phyloP scores from a whole-genome alignment of 2,329 filamentous ascomycete species.

The Clonostachys sp. region DNA sequence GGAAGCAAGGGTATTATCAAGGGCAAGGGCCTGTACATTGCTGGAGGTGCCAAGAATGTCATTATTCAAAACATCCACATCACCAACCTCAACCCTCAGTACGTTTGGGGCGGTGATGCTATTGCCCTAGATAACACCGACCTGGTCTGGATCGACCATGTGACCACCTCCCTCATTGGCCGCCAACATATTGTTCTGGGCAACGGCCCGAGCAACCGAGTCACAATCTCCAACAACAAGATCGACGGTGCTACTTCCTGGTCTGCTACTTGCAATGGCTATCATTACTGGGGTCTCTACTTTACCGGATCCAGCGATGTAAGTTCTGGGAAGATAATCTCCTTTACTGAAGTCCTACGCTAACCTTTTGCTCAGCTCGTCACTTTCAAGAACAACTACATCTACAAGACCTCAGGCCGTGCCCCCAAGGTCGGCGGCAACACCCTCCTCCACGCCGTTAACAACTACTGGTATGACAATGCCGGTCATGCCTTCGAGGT shows the following conservation, averaged over 20 bases:
- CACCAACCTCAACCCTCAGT: slow-evolving; percentile 49
- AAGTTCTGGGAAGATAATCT: slow-evolving; percentile 5
- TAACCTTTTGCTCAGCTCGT: slow-evolving; percentile 12
- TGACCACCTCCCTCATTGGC: slow-evolving; percentile 42
- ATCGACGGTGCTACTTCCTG: slow-evolving; percentile 51
- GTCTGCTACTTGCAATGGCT: slow-evolving; percentile 52
- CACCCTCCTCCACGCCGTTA: slow-evolving; percentile 52
- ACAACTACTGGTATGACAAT: slow-evolving; percentile 57
- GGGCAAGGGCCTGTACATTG: slow-evolving; percentile 50
- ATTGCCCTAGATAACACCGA: slow-evolving; percentile 44
- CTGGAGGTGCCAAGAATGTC: slow-evolving; percentile 42
- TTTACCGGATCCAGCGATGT: slow-evolving; percentile 50
- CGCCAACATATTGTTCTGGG: background rate
- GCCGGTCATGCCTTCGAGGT: slow-evolving; percentile 52
- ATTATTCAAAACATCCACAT: slow-evolving; percentile 57
- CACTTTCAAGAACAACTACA: slow-evolving; percentile 57
- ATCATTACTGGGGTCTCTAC: slow-evolving; percentile 58
- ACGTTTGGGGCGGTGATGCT: slow-evolving; percentile 56
- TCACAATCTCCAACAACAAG: slow-evolving; percentile 56
- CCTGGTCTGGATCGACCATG: slow-evolving; percentile 46
- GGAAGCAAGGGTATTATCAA: slow-evolving; percentile 49
- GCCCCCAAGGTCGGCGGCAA: slow-evolving; percentile 53
- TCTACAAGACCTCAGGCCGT: slow-evolving; percentile 53
- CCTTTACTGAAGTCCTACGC: no score
- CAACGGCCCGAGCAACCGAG: slow-evolving; percentile 40